phyloP scores from a whole-genome alignment of 140 eudicot genomes.

The Cichorium intybus region DNA sequence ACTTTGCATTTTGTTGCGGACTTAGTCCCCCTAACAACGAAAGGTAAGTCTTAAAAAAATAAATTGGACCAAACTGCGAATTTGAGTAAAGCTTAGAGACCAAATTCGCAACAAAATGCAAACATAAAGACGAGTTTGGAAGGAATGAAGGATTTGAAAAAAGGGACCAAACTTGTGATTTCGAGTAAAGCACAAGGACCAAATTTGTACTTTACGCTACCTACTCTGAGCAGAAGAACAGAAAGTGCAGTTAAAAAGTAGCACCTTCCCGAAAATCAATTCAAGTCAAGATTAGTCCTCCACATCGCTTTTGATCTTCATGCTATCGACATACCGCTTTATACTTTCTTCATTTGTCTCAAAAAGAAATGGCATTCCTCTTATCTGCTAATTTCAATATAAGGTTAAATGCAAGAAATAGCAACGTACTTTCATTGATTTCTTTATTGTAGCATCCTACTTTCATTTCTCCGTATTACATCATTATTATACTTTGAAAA shows the following conservation, averaged over 20 bases:
- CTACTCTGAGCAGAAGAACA: slow-evolving; percentile 5
- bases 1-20: background rate
- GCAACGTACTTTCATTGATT: background rate
- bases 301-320: slow-evolving; percentile 19
- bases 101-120: background rate
- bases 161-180: background rate
- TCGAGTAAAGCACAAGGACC: background rate
- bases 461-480: background rate
- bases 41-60: background rate
- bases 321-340: slow-evolving; percentile 34
- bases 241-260: slow-evolving; percentile 50
- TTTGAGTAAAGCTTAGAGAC: background rate
- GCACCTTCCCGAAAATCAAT: slow-evolving; percentile 33
- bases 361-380: slow-evolving; percentile 45
- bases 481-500: too few relatives aligned
- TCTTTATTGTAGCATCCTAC: background rate
- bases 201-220: background rate
- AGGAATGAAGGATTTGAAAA: background rate
- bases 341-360: slow-evolving; percentile 36
- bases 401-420: background rate
- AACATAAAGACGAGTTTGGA: too few relatives aligned
- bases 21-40: background rate
- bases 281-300: slow-evolving; percentile 14
- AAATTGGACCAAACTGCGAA: background rate
- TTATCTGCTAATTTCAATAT: slow-evolving; percentile 34